These are phyloP conservation scores for Otatea glauca DNA, from an alignment of 176 grass and related monocot species.

Conservation along the genomic window DNA sequence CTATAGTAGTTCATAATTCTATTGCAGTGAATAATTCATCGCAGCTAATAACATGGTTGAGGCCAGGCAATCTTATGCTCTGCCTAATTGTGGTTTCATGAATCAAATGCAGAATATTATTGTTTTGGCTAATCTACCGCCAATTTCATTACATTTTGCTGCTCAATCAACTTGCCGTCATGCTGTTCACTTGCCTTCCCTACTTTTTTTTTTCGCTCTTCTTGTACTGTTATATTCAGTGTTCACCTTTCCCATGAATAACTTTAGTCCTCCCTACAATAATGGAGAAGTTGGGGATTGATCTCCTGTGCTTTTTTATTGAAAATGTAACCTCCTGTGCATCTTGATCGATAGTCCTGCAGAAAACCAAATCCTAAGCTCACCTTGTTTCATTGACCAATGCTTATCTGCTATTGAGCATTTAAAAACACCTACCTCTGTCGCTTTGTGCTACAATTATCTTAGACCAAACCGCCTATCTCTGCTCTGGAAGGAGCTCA, in stretches of 20 bases:
- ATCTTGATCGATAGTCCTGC: not conserved
- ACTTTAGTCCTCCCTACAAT: not conserved
- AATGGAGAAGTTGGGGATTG: not conserved
- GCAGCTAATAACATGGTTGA: not conserved
- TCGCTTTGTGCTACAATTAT: slow-evolving; percentile 26
- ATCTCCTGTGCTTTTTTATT: not conserved
- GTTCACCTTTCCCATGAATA: not conserved
- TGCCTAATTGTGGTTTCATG: not conserved
- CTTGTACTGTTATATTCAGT: not conserved
- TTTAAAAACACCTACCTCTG: slow-evolving; percentile 1
- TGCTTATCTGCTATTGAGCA: slow-evolving; percentile 4
- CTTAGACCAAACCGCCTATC: slow-evolving; percentile 65
- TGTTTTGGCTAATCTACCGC: not conserved
- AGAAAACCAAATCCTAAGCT: not conserved
- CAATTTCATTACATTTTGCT: not conserved
- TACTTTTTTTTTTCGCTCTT: not conserved
- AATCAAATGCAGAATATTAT: not conserved
- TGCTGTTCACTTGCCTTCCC: not conserved
- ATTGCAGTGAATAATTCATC: not conserved
- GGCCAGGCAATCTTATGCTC: not conserved
- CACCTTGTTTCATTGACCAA: not conserved
- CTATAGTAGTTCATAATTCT: not conserved
- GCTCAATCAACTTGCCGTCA: not conserved
- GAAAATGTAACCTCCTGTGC: not conserved
- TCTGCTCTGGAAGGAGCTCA: slow-evolving; percentile 63